Evolutionary conservation across 2,329 filamentous ascomycete species (phyloP), one percentile per base, ranked within the genome.

Genomic region (Leptographium procerum): DNA sequence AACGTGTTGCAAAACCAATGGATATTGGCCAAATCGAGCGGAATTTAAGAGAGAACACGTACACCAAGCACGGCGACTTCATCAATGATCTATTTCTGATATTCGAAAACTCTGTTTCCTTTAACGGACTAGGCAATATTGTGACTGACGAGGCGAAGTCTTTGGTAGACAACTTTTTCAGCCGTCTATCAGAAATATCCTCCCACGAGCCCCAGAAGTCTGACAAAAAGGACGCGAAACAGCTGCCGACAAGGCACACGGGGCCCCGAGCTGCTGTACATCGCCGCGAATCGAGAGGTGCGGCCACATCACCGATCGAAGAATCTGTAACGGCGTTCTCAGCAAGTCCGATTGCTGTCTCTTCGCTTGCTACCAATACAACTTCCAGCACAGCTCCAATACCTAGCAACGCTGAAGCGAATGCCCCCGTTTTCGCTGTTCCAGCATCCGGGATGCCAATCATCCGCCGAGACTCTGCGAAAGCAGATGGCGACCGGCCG

Each of bases 391-490:
- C 66, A 4, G 65, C 8, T 10, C 29, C 71, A 13, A 59, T 72
- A n/a, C 16, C 16, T 43, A 19, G 40, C 6, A 40, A 74, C 72
- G 64, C 61, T 65, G n/a, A 74, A 70, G 64, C 66, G 2, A 58
- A 59, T 5, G 55, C 61, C 1, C 72, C 59, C 2, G 68, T 69
- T 0, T 95, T 91, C 71, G 89, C 90, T 2, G 77, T 95, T 13
- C 84, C 87, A 28, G 83, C 89, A 1, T 84, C 89, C 65, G 89
- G 89, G 1, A 79, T 89, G 45, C 90, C 90, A 10, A 78, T 90
- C 45, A 94, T 94, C 63, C 87, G 94, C 57, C 87, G 92, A 24
- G 90, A 95, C 66, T 95, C 89, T 1, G 86, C 84, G 7, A 87
- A 86, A 59, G 80, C 81, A 5, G 89, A 91, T 64, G 87, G 86